phyloP scores from a whole-genome alignment of 352 stramenopile species.

The Globisporangium uncinulatum region DNA sequence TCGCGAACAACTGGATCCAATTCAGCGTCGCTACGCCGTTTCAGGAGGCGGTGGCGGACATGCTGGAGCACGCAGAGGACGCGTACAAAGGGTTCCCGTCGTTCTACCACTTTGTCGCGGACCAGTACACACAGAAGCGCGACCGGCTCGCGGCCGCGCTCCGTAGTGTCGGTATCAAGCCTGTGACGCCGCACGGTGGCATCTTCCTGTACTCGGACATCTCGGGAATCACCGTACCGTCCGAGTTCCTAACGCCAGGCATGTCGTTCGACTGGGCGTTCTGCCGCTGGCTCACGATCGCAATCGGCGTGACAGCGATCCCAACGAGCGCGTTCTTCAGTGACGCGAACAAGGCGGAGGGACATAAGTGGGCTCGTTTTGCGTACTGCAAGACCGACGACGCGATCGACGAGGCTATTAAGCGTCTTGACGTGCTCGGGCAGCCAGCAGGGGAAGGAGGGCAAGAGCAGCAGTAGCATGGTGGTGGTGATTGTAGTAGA shows the following conservation, averaged over 20 bases:
- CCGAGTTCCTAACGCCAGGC: conserved; percentile 33
- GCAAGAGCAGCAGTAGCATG: neutral
- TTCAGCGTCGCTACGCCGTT: conserved; percentile 85
- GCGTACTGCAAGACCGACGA: conserved; percentile 97
- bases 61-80: conserved; percentile 61
- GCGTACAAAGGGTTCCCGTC: conserved; percentile 64
- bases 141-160: conserved; percentile 52
- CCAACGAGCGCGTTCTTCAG: conserved; percentile 91
- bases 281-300: conserved; percentile 89
- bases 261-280: conserved; percentile 90
- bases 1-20: conserved; percentile 86
- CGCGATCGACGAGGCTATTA: conserved; percentile 84
- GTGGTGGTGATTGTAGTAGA: no score
- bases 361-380: conserved; percentile 85
- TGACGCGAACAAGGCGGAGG: conserved; percentile 61
- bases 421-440: conserved; percentile 29
- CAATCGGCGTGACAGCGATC: conserved; percentile 90
- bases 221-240: conserved; percentile 51
- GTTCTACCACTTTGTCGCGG: conserved; percentile 79
- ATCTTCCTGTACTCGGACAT: conserved; percentile 85
- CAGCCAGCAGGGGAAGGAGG: neutral
- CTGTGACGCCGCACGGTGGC: conserved; percentile 55
- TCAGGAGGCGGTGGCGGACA: conserved; percentile 77
- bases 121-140: conserved; percentile 72
- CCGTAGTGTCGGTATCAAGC: conserved; percentile 48